Percentiles rank a stretch among this genome's conserved stretches.
phyloP scores from a whole-genome alignment of 352 stramenopile genomes.

The Globisporangium takayamanum region DNA sequence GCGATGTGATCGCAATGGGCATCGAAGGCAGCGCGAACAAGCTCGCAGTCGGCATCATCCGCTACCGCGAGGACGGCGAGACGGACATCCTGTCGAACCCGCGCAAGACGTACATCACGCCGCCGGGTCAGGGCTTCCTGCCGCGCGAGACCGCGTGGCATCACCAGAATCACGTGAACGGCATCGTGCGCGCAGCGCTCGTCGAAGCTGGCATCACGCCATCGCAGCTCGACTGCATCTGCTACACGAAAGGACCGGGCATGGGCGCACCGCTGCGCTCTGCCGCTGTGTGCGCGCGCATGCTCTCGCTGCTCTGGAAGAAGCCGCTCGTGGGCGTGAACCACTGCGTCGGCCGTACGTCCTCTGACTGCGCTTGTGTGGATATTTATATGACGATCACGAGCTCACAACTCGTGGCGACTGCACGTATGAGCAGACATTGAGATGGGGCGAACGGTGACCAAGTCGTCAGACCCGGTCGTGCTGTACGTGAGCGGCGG shows the following conservation, averaged over 20 bases:
- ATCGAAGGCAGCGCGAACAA: slow-evolving; percentile 99
- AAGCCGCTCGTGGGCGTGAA: slow-evolving; percentile 97
- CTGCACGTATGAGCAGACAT: slow-evolving; percentile 82
- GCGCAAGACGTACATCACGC: slow-evolving; percentile 98
- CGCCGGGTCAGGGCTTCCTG: slow-evolving; percentile 96
- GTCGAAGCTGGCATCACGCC: slow-evolving; percentile 84
- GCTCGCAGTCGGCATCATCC: slow-evolving; percentile 86
- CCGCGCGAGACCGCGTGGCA: slow-evolving; percentile 98
- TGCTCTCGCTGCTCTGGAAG: slow-evolving; percentile 93
- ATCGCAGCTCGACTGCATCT: slow-evolving; percentile 90
- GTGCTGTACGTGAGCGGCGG: slow-evolving; percentile 99
- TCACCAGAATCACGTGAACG: slow-evolving; percentile 97
- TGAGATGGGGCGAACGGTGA: slow-evolving; percentile 99
- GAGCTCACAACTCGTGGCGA: slow-evolving; percentile 1
- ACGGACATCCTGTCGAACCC: slow-evolving; percentile 97
- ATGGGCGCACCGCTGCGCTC: slow-evolving; percentile 98
- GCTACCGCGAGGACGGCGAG: slow-evolving; percentile 60
- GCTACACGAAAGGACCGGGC: slow-evolving; percentile 94
- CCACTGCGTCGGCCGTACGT: slow-evolving; percentile 96
- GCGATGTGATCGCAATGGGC: slow-evolving; percentile 90
- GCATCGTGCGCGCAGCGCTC: slow-evolving; percentile 93
- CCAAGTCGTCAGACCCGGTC: slow-evolving; percentile 92
- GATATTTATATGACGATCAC: neutral
- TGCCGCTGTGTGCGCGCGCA: slow-evolving; percentile 93
- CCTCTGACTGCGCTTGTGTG: neutral